Evolutionary conservation across 306 rosid genomes (phyloP), one percentile per base, ranked within the genome.

Genomic region (Dryas drummondii): DNA sequence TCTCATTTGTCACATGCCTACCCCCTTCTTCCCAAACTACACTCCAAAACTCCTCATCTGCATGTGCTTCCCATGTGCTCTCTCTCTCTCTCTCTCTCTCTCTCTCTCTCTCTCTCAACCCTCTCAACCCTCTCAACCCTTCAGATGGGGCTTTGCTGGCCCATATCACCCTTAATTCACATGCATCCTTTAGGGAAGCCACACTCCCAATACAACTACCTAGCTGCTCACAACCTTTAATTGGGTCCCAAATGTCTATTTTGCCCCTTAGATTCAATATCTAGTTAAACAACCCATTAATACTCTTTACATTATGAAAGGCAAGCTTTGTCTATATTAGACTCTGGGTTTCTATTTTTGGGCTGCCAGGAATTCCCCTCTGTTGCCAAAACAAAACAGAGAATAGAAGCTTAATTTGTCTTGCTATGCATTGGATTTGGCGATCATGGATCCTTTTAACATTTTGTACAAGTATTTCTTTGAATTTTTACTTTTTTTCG

Each of bases 61-160:
- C 87, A 83, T 88, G 96, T 89, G 88, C 86, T 59, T 76, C 72
- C 90, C 96, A 90, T 92, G 93, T 90, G 92, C 73, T 63, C 12
- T 40, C 7, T 26, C 68, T 27, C 16, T 68, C 32, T 17, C 59
- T 12, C 3, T 74, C 49, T 73, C 72, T n/a, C n/a, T n/a, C n/a
- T n/a, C n/a, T n/a, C 52, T 14, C 26, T 19, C 45, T 22, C 32
- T 66, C 51, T 50, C 58, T 55, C 54, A 41, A 2, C 27, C 7
- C 15, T 22, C 10, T 54, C 41, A n/a, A n/a, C 58, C 52, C 10
- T 45, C 56, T 16, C 37, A 32, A 17, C 77, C 76, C 46, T 17
- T 76, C 73, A 80, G 78, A 86, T 77, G 71, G 76, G 75, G 77
- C 87, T 80, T 86, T 82, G 89, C 88, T 86, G 96, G 91, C 88